Percentiles rank a stretch among this genome's conserved stretches.
These are phyloP conservation scores for Austroboletus eburneus DNA, from an alignment of 768 basidiomycete species.

Conservation along the genomic window DNA sequence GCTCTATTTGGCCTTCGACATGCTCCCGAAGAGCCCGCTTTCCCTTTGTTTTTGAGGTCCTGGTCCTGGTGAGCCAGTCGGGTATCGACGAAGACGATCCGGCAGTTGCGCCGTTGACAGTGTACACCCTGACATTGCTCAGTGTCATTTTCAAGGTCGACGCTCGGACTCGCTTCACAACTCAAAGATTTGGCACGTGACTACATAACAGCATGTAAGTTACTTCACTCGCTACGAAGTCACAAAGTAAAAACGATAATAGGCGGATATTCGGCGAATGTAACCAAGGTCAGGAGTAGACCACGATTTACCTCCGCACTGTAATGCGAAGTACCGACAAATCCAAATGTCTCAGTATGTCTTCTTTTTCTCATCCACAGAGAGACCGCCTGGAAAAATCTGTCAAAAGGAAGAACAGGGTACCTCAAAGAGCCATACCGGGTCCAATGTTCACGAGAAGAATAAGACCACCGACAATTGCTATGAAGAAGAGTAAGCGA, in stretches of 20 bases:
- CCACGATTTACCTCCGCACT: slow-evolving; percentile 9
- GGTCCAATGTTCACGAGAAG: slow-evolving; percentile 98
- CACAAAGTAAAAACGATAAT: too few relatives aligned
- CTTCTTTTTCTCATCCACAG: slow-evolving; percentile 99
- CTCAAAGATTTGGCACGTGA: slow-evolving; percentile 16
- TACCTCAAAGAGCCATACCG: slow-evolving; percentile 52
- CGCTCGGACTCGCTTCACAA: neutral
- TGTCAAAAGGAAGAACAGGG: too few relatives aligned
- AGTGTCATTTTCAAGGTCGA: too few relatives aligned
- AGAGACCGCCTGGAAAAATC: slow-evolving; percentile 74
- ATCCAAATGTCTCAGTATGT: slow-evolving; percentile 47
- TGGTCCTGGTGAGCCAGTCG: slow-evolving; percentile 84
- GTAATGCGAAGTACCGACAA: neutral
- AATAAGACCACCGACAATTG: slow-evolving; percentile 96
- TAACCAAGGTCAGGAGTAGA: slow-evolving; percentile 9
- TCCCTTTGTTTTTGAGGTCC: slow-evolving; percentile 48
- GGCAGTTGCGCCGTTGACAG: slow-evolving; percentile 87
- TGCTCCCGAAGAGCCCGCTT: slow-evolving; percentile 69
- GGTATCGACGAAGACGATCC: slow-evolving; percentile 90
- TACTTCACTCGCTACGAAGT: too few relatives aligned
- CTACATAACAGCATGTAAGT: too few relatives aligned
- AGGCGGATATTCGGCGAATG: too few relatives aligned
- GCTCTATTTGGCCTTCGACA: slow-evolving; percentile 80
- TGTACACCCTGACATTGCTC: slow-evolving; percentile 77
- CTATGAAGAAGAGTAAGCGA: slow-evolving; percentile 28